phyloP scores from a whole-genome alignment of 176 grass and related monocot species.

The Puccinellia tenuiflora region DNA sequence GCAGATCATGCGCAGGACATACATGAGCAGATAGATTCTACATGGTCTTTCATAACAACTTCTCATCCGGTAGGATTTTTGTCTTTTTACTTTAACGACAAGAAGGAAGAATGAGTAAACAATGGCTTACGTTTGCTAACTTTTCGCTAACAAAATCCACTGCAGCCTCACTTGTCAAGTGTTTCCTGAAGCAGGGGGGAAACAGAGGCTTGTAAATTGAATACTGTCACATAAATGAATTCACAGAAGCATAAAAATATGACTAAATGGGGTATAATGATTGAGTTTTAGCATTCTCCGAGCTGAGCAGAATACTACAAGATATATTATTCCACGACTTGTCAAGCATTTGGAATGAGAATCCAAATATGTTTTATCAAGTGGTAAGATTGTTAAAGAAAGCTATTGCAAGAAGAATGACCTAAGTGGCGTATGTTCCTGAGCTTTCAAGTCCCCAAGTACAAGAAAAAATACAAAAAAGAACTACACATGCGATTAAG shows the following conservation, averaged over 20 bases:
- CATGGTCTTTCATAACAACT: neutral
- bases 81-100: neutral
- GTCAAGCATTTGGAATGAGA: too few relatives aligned
- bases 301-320: neutral
- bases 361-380: neutral
- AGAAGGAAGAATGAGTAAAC: neutral
- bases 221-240: neutral
- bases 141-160: neutral
- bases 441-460: neutral
- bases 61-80: neutral
- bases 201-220: neutral
- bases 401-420: neutral
- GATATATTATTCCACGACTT: neutral
- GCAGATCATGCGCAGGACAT: neutral
- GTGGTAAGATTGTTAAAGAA: neutral
- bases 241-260: neutral
- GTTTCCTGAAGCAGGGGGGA: neutral
- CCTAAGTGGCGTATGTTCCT: neutral
- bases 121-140: neutral
- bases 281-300: neutral
- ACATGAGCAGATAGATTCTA: neutral
- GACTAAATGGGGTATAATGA: neutral
- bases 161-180: neutral
- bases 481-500: neutral
- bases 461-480: neutral